phyloP scores from a whole-genome alignment of 2,329 filamentous ascomycete species.

The Mariannaea elegans region DNA sequence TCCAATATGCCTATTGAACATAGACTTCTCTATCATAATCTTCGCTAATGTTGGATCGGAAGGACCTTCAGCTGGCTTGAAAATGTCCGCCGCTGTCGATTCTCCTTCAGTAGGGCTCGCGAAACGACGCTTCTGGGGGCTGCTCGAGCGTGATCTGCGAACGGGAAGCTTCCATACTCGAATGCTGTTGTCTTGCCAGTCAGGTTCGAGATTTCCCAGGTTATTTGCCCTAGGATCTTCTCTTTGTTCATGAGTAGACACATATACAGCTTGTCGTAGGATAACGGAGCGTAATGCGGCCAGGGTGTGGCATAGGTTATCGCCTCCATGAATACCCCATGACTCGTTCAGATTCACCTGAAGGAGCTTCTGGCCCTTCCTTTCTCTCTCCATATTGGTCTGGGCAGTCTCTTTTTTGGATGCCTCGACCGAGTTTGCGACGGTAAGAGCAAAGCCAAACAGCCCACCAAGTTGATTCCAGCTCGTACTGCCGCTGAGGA shows the following conservation, averaged over 20 bases:
- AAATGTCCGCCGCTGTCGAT: constrained; percentile 2
- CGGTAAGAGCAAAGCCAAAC: constrained; percentile 83
- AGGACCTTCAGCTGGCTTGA: constrained; percentile 27
- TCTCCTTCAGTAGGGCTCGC: constrained; percentile 30
- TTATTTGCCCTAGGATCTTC: constrained; percentile 49
- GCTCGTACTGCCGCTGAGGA: constrained; percentile 79
- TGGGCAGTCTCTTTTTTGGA: constrained; percentile 52
- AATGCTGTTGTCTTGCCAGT: constrained; percentile 80
- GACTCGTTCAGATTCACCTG: constrained; percentile 38
- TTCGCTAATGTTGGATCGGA: constrained; percentile 45
- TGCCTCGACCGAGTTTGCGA: constrained; percentile 72
- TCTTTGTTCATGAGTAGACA: constrained; percentile 75
- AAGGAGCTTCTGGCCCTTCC: constrained; percentile 48
- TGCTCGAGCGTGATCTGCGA: constrained; percentile 43
- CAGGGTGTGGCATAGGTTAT: constrained; percentile 81
- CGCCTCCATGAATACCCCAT: constrained; percentile 78
- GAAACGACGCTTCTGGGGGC: constrained; percentile 47
- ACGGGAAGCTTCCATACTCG: constrained; percentile 84
- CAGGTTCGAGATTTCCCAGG: constrained; percentile 58
- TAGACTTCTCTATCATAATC: constrained; percentile 45
- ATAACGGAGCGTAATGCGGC: constrained; percentile 88
- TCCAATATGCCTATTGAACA: constrained; percentile 47
- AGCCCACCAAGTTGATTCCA: constrained; percentile 85
- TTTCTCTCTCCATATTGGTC: constrained; percentile 52
- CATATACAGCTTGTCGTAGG: constrained; percentile 81